Evolutionary conservation across 441 rosid genomes (phyloP).

Genomic region (Populus hybrid): DNA sequence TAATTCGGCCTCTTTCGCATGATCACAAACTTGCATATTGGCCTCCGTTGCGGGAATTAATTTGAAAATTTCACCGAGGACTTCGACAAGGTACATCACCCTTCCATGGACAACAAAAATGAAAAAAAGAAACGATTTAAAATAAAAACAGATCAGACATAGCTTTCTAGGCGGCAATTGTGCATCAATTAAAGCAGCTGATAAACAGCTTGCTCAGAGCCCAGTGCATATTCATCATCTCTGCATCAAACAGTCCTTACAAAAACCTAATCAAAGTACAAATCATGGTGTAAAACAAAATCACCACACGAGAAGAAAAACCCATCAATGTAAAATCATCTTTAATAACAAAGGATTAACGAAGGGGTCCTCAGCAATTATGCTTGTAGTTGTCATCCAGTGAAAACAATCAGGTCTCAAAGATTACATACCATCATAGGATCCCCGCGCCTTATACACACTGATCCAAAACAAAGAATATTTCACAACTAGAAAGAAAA

Average conservation of each 20-base stretch:
- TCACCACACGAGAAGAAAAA: too few relatives aligned
- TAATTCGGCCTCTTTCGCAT: too few relatives aligned
- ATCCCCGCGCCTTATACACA: slow-evolving; percentile 4
- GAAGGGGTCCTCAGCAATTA: slow-evolving; percentile 23
- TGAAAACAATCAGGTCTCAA: slow-evolving; percentile 60
- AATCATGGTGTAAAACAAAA: background rate
- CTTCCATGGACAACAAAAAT: background rate
- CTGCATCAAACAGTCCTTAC: background rate
- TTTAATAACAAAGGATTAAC: too few relatives aligned
- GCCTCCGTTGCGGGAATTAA: too few relatives aligned
- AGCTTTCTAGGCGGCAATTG: slow-evolving; percentile 67
- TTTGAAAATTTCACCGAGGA: too few relatives aligned
- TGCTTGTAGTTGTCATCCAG: slow-evolving; percentile 51
- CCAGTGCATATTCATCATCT: slow-evolving; percentile 82
- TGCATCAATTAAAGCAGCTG: slow-evolving; percentile 40
- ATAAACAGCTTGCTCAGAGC: slow-evolving; percentile 53
- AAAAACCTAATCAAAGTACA: background rate
- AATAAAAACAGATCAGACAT: slow-evolving; percentile 30
- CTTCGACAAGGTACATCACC: background rate
- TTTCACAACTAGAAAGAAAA: background rate
- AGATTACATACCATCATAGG: slow-evolving; percentile 66
- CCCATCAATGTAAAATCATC: background rate
- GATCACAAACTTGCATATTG: too few relatives aligned
- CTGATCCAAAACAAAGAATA: background rate
- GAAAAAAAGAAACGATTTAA: background rate